phyloP scores from a whole-genome alignment of 257 asterid genomes.

The Ocimum tenuiflorum region DNA sequence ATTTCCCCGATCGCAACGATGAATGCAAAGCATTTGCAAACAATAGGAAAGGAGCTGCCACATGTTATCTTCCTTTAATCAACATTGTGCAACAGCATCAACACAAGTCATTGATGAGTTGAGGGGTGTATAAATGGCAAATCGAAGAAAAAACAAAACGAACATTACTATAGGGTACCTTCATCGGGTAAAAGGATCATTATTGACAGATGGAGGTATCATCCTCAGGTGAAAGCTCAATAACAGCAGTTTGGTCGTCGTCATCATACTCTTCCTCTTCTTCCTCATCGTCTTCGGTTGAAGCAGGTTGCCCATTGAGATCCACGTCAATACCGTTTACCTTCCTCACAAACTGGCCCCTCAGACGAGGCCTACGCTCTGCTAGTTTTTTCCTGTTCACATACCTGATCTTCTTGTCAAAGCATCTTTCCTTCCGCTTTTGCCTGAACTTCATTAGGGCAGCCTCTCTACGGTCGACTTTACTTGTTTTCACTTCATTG shows the following conservation, averaged over 20 bases:
- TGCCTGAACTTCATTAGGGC: slow-evolving; percentile 89
- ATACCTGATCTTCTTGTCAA: slow-evolving; percentile 88
- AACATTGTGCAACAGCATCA: neutral
- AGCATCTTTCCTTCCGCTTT: slow-evolving; percentile 88
- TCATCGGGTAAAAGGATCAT: slow-evolving; percentile 5
- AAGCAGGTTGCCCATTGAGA: slow-evolving; percentile 79
- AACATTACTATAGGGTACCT: too few relatives aligned
- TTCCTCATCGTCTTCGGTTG: slow-evolving; percentile 54
- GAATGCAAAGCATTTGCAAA: neutral
- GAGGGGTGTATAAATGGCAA: neutral
- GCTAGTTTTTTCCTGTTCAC: slow-evolving; percentile 82
- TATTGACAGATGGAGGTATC: slow-evolving; percentile 31
- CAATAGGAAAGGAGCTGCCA: neutral
- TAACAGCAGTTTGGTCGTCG: slow-evolving; percentile 28
- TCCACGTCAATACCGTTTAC: slow-evolving; percentile 62
- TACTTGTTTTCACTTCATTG: slow-evolving; percentile 37
- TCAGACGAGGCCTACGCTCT: slow-evolving; percentile 86
- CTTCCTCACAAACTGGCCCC: slow-evolving; percentile 95
- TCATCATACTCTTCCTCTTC: slow-evolving; percentile 38
- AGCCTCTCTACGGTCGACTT: slow-evolving; percentile 73
- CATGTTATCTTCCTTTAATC: neutral
- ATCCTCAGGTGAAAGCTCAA: slow-evolving; percentile 31
- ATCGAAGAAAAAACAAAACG: too few relatives aligned
- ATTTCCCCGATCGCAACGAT: neutral
- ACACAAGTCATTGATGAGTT: neutral